phyloP scores from a whole-genome alignment of 495 filamentous ascomycete genomes.

The Hypoxylon intermedium region DNA sequence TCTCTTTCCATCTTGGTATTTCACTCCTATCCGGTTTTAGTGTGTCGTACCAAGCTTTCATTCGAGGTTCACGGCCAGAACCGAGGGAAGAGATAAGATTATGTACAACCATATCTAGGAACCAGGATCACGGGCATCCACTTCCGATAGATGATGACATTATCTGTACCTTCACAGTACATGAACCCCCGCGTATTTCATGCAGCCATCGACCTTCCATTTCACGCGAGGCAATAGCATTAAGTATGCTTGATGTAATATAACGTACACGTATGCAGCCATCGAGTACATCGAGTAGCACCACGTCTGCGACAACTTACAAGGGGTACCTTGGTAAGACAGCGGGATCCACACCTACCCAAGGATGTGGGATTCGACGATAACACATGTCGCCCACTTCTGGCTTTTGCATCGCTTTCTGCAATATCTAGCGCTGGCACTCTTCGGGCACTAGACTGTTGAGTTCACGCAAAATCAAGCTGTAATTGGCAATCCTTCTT shows the following conservation, averaged over 20 bases:
- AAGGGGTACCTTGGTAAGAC: too few species aligned
- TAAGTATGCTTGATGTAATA: too few species aligned
- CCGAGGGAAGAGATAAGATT: too few species aligned
- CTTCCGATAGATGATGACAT: neutral
- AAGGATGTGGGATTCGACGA: constrained; percentile 23
- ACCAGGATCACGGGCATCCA: constrained; percentile 1
- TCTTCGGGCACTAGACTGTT: constrained; percentile 3
- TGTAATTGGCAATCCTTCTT: constrained; percentile 14
- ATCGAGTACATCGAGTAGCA: too few species aligned
- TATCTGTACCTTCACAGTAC: constrained; percentile 8
- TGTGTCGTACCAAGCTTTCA: too few species aligned
- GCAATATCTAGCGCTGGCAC: constrained; percentile 13
- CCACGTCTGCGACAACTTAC: too few species aligned
- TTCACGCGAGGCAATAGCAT: constrained; percentile 12
- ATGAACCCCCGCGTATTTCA: neutral
- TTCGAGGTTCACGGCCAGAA: too few species aligned
- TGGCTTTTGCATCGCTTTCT: constrained; percentile 27
- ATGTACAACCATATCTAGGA: too few species aligned
- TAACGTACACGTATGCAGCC: too few species aligned
- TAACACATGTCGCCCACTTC: constrained; percentile 9
- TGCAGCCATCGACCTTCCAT: constrained; percentile 9
- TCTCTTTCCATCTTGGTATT: neutral
- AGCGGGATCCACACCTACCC: constrained; percentile 25
- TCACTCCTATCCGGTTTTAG: too few species aligned
- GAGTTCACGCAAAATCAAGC: constrained; percentile 13